Base-by-base conservation (phyloP, 257 asterid genomes). In the Solanum gandarillasii region DNA sequence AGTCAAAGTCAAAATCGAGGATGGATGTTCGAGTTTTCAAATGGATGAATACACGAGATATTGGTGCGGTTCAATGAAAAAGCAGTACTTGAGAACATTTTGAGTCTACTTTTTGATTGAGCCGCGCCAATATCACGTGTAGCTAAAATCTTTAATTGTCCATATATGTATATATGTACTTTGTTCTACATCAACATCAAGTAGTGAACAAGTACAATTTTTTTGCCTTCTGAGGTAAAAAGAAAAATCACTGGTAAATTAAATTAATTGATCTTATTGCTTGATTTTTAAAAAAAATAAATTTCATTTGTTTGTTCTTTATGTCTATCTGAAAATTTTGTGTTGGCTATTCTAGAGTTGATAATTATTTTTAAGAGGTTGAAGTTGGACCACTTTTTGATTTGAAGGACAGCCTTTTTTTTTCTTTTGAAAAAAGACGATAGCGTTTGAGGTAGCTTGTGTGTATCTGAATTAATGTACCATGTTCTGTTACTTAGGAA, bases 61-160 rank as follows among this genome's bases (percentile, higher is more conserved):
- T 90, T 90, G 91, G 90, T 89, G 90, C 87, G 88, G 91, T 90
- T 90, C 91, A 90, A 90, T 90, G 90, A 83, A 31, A 89, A 90
- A 87, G 88, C 32, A 81, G 86, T 38, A 85, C 35, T 87, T 88
- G 6, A 34, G 46, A 72, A 39, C 1, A 9, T 34, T 18, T 79
- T 67, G 87, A 74, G 60, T 74, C 65, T 83, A 9, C 87, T 87
- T 90, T 89, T 90, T 84, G 74, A 90, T 90, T 90, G 92, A 90
- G 92, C 91, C 91, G 91, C 67, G 90, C 91, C 92, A 88, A 88
- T 90, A 90, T 90, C 92, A 87, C 92, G 89, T 87, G 35, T 4
- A 8, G 39, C 41, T 16, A 29, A 79, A 79, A 9, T 82, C 31
- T 31, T 82, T 48, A 27, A 3, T 0, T 27, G 67, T 27, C 16